Evolutionary conservation across 1,284 basidiomycete genomes (phyloP).

Genomic region (Coniferiporia weirii): DNA sequence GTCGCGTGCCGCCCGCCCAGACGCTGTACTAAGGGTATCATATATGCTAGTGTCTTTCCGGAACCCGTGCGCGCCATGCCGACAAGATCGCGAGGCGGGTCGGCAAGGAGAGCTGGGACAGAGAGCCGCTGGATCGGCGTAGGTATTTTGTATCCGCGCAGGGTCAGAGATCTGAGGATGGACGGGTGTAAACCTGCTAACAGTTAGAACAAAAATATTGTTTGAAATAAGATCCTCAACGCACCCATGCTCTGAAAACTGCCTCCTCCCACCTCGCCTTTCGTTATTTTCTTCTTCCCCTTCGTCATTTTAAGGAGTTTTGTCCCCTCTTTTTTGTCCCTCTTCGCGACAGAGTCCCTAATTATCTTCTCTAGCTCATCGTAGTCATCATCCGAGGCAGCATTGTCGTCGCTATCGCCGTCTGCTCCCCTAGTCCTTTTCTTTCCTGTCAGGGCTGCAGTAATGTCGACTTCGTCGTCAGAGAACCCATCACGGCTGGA

Average conservation of each 20-base stretch:
- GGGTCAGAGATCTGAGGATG: constrained; percentile 77
- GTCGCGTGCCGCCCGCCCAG: constrained; percentile 79
- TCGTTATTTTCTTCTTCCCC: constrained; percentile 56
- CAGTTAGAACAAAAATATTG: background rate
- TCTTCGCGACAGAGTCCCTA: constrained; percentile 55
- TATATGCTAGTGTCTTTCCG: constrained; percentile 96
- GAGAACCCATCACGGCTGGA: background rate
- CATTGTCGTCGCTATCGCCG: constrained; percentile 21
- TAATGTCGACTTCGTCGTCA: constrained; percentile 42
- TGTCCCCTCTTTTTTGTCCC: constrained; percentile 65
- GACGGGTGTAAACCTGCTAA: constrained; percentile 76
- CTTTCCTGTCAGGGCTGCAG: constrained; percentile 37
- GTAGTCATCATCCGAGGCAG: constrained; percentile 36
- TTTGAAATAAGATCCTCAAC: constrained; percentile 24
- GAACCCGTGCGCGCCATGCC: constrained; percentile 99
- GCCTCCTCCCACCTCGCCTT: constrained; percentile 75
- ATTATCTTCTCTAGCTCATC: constrained; percentile 59
- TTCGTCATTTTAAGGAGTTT: constrained; percentile 67
- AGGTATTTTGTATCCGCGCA: constrained; percentile 93
- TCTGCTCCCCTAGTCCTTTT: constrained; percentile 22
- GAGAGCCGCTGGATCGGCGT: constrained; percentile 95
- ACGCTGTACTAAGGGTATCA: constrained; percentile 88
- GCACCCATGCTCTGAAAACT: constrained; percentile 86
- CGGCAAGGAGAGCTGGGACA: constrained; percentile 80
- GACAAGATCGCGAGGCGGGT: constrained; percentile 90